These are phyloP conservation scores for Lipomyces kockii DNA, from an alignment of 805 yeast genomes.

Conservation along the genomic window DNA sequence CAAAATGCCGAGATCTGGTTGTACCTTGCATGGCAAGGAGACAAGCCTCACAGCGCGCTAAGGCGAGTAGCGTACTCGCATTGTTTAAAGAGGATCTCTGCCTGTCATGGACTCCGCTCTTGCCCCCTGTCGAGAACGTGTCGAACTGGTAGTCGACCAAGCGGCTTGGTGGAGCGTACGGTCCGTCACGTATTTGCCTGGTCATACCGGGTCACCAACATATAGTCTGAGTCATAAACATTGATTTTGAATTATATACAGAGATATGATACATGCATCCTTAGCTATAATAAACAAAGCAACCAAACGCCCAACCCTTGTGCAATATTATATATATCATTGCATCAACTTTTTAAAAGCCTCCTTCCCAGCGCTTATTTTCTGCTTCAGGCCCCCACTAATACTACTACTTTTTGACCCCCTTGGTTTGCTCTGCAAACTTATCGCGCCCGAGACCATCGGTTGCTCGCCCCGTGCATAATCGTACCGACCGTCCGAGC, in stretches of 20 bases:
- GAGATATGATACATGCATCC: not conserved
- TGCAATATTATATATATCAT: not conserved
- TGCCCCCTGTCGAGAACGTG: too few species aligned
- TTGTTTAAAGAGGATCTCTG: too few species aligned
- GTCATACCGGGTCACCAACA: too few species aligned
- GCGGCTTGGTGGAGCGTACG: too few species aligned
- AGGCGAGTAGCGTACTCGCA: too few species aligned
- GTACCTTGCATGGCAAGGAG: too few species aligned
- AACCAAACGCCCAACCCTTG: not conserved
- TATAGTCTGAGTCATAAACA: too few species aligned
- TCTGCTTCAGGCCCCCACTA: conserved; percentile 15
- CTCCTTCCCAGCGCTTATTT: conserved; percentile 25
- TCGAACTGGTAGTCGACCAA: too few species aligned
- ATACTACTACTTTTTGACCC: not conserved
- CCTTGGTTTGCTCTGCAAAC: not conserved
- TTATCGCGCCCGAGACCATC: conserved; percentile 8
- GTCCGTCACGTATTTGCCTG: too few species aligned
- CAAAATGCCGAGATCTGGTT: too few species aligned
- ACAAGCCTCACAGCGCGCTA: too few species aligned
- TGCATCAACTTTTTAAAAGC: conserved; percentile 27
- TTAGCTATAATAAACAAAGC: not conserved
- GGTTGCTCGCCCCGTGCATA: conserved; percentile 9
- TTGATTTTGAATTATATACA: not conserved
- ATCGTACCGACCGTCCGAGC: conserved; percentile 11
- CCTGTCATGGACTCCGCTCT: too few species aligned